phyloP scores from a whole-genome alignment of 192 early-diverging fungal species.

The Coemansia sp. region DNA sequence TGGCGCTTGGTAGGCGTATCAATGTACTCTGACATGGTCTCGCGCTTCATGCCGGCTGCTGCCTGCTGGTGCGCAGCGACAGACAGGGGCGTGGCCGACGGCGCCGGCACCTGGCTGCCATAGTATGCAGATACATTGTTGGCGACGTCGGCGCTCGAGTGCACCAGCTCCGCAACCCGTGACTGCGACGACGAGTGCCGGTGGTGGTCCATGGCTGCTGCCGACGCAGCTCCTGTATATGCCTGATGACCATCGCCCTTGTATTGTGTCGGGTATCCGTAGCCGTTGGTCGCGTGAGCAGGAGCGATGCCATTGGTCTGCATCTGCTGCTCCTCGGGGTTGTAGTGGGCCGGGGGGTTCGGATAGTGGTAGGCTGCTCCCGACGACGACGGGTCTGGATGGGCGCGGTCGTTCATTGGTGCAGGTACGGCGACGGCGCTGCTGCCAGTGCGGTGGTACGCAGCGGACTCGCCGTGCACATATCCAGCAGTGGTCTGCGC shows the following conservation, averaged over 20 bases:
- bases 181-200: conserved; percentile 15
- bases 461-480: background rate
- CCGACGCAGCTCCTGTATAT: background rate
- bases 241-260: background rate
- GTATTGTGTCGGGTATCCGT: background rate
- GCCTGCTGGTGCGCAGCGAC: background rate
- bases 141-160: background rate
- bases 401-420: background rate
- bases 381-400: background rate
- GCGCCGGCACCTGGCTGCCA: background rate
- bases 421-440: background rate
- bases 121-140: conserved; percentile 8
- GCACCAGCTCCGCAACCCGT: conserved; percentile 10
- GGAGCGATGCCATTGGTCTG: background rate
- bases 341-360: background rate
- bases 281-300: background rate
- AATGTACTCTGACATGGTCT: conserved; percentile 4
- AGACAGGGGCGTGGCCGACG: background rate
- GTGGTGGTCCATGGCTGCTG: conserved; percentile 2
- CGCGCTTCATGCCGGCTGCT: conserved; percentile 6
- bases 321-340: conserved; percentile 1
- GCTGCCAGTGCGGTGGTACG: background rate
- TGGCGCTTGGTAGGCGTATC: conserved; percentile 29
- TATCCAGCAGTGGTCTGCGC: background rate
- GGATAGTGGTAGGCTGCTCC: background rate